Evolutionary conservation across 2,329 filamentous ascomycete species (phyloP).

Genomic region (Trichoderma sp.): DNA sequence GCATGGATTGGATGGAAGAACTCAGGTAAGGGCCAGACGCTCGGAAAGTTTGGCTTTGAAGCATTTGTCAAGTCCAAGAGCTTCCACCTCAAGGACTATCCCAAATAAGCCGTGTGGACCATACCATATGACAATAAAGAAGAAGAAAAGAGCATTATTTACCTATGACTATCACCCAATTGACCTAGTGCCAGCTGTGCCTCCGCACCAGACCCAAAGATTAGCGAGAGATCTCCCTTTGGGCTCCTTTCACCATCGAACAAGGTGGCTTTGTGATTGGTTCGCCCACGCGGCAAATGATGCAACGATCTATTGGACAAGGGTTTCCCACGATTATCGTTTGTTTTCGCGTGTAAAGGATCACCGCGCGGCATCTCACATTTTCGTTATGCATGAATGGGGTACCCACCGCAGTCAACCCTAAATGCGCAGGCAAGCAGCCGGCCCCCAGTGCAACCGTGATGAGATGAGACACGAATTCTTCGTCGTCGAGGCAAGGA

Average conservation of each 20-base stretch:
- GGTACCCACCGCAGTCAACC: constrained; percentile 5
- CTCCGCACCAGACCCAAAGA: constrained; percentile 22
- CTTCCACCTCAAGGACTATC: constrained; percentile 85
- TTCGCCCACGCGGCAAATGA: constrained; percentile 16
- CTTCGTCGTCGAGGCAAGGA: constrained; percentile 17
- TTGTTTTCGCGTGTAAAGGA: constrained; percentile 11
- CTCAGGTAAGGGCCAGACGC: constrained; percentile 85
- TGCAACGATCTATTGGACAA: constrained; percentile 18
- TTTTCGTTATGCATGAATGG: constrained; percentile 13
- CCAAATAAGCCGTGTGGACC: constrained; percentile 48
- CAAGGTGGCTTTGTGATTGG: constrained; percentile 22
- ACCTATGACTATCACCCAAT: neutral
- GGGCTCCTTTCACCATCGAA: constrained; percentile 5
- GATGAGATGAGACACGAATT: constrained; percentile 20
- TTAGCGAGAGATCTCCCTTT: constrained; percentile 31
- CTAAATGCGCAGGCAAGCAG: constrained; percentile 5
- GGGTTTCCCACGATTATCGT: neutral
- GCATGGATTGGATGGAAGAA: constrained; percentile 99
- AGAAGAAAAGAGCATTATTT: constrained; percentile 8
- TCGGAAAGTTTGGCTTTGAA: constrained; percentile 89
- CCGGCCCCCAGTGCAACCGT: neutral
- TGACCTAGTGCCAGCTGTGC: constrained; percentile 14
- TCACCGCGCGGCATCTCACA: constrained; percentile 2
- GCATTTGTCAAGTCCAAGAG: constrained; percentile 97
- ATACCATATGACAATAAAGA: constrained; percentile 3